These are phyloP conservation scores for Saposhnikovia divaricata DNA, from an alignment of 129 eudicot genomes.

Conservation along the genomic window DNA sequence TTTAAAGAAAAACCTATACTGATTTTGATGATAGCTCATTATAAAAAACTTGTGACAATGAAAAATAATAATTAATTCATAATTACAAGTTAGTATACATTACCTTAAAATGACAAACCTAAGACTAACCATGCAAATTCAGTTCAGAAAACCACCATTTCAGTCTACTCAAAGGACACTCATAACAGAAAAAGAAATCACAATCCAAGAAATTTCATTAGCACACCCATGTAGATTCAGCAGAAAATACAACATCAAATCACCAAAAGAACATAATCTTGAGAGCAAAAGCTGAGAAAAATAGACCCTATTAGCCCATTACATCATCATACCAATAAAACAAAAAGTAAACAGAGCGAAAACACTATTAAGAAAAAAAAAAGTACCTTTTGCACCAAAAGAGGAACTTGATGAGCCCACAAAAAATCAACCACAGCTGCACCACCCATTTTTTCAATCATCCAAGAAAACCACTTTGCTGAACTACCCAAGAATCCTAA, in stretches of 20 bases:
- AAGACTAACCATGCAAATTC: conserved; percentile 12
- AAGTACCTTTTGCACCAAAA: conserved; percentile 46
- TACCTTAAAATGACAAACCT: conserved; percentile 17
- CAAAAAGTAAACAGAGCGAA: conserved; percentile 18
- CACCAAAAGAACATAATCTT: conserved; percentile 16
- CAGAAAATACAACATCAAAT: conserved; percentile 14
- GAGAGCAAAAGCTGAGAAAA: conserved; percentile 18
- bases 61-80: not conserved
- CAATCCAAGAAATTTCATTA: conserved; percentile 23
- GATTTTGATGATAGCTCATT: not conserved
- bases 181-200: conserved; percentile 12
- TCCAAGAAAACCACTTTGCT: conserved; percentile 14
- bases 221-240: conserved; percentile 25
- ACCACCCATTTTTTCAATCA: conserved; percentile 43
- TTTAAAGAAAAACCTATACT: not conserved
- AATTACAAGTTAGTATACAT: not conserved
- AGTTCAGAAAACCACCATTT: conserved; percentile 14
- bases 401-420: conserved; percentile 62
- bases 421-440: conserved; percentile 27
- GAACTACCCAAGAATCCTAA: conserved; percentile 51
- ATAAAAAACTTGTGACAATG: not conserved
- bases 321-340: conserved; percentile 20
- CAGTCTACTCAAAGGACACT: conserved; percentile 6
- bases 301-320: conserved; percentile 13
- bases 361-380: conserved; percentile 13